Evolutionary conservation across 345 rosid species (phyloP).

Genomic region (Aquilaria sinensis): DNA sequence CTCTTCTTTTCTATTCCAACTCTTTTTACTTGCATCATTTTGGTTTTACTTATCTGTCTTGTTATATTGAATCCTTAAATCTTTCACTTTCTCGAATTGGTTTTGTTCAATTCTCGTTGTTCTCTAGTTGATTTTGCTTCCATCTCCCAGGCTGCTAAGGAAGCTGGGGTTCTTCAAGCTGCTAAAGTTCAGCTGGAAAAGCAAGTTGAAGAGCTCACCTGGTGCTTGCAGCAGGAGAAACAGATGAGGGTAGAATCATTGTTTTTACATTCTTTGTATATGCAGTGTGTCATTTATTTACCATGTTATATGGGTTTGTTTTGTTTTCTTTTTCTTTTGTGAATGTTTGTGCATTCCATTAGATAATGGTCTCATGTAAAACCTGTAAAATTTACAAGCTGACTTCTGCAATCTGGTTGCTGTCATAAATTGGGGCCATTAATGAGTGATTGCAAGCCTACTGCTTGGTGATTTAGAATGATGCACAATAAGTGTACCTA

Average conservation of each 20-base stretch:
- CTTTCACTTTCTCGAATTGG: neutral
- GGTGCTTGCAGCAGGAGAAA: slow-evolving; percentile 45
- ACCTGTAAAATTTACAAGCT: too few species aligned
- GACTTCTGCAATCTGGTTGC: too few species aligned
- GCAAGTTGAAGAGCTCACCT: slow-evolving; percentile 57
- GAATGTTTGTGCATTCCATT: neutral
- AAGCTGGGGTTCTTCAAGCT: slow-evolving; percentile 62
- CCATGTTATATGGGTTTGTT: neutral
- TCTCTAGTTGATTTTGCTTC: too few species aligned
- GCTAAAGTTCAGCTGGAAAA: slow-evolving; percentile 65
- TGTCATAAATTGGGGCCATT: too few species aligned
- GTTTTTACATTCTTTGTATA: neutral
- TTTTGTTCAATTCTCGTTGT: neutral
- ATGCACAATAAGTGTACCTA: too few species aligned
- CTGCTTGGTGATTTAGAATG: too few species aligned
- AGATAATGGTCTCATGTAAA: neutral
- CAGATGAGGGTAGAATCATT: neutral
- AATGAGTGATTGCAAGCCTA: too few species aligned
- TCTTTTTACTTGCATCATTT: neutral
- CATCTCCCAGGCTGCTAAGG: slow-evolving; percentile 53
- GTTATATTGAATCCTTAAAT: neutral
- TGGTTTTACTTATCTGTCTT: neutral
- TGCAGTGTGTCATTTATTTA: neutral
- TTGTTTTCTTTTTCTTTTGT: neutral
- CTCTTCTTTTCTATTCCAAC: neutral